phyloP scores from a whole-genome alignment of 495 filamentous ascomycete genomes.

The Aspergillus bridgeri region DNA sequence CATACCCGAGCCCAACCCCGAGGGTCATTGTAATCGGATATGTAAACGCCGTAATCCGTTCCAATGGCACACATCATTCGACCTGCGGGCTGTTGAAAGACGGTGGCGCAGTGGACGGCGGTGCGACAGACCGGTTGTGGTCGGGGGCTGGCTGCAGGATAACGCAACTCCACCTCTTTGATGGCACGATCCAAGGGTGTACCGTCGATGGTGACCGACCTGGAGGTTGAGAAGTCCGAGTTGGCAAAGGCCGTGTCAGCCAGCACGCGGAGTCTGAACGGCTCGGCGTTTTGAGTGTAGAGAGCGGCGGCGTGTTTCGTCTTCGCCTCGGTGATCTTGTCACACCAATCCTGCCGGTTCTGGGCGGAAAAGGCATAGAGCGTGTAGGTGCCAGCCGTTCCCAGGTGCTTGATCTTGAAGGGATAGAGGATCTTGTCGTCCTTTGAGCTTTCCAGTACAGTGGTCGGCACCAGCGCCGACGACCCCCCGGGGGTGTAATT shows the following conservation, averaged over 20 bases:
- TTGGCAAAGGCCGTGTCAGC: slow-evolving; percentile 88
- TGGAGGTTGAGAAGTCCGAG: slow-evolving; percentile 59
- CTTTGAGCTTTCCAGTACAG: slow-evolving; percentile 50
- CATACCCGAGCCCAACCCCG: slow-evolving; percentile 82
- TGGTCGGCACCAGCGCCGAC: slow-evolving; percentile 47
- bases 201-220: slow-evolving; percentile 67
- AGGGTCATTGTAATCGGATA: slow-evolving; percentile 79
- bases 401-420: slow-evolving; percentile 96
- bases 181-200: slow-evolving; percentile 93
- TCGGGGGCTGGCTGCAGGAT: slow-evolving; percentile 57
- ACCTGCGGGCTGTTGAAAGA: slow-evolving; percentile 70
- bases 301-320: slow-evolving; percentile 85
- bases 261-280: slow-evolving; percentile 87
- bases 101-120: slow-evolving; percentile 86
- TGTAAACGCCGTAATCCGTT: slow-evolving; percentile 90
- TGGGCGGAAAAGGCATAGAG: slow-evolving; percentile 74
- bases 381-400: slow-evolving; percentile 75
- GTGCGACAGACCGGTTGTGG: slow-evolving; percentile 77
- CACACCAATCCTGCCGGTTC: slow-evolving; percentile 83
- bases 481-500: slow-evolving; percentile 62
- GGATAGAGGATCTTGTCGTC: slow-evolving; percentile 88
- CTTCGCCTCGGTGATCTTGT: slow-evolving; percentile 91
- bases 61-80: slow-evolving; percentile 91
- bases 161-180: slow-evolving; percentile 75
- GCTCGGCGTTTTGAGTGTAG: slow-evolving; percentile 91